Percentiles rank a stretch among this genome's conserved stretches.
These are phyloP conservation scores for Tieghemiomyces parasiticus DNA, from an alignment of 192 early-diverging fungal species.

Conservation along the genomic window DNA sequence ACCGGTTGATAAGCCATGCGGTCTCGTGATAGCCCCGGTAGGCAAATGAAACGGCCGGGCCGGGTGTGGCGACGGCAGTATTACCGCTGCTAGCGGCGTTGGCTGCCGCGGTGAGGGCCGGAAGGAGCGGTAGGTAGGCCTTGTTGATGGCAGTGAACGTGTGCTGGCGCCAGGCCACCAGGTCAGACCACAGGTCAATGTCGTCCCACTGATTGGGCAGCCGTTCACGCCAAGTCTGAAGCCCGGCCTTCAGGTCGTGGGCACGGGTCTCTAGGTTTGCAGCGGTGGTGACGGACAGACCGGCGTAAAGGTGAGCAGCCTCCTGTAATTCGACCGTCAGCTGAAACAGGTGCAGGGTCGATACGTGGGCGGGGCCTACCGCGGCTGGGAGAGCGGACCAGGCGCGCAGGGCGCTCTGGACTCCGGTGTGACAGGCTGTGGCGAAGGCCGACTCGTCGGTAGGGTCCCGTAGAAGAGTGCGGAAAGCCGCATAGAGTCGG, in stretches of 20 bases:
- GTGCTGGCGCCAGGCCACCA: constrained; percentile 96
- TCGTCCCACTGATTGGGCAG: constrained; percentile 95
- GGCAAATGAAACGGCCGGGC: constrained; percentile 66
- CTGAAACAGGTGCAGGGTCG: constrained; percentile 86
- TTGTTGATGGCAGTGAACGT: constrained; percentile 94
- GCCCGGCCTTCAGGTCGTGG: constrained; percentile 72
- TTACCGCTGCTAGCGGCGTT: constrained; percentile 28
- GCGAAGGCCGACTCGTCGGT: constrained; percentile 51
- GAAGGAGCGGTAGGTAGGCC: constrained; percentile 76
- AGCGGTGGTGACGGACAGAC: constrained; percentile 59
- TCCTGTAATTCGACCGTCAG: constrained; percentile 92
- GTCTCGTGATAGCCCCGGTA: constrained; percentile 99
- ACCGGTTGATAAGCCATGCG: constrained; percentile 99
- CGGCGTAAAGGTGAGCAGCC: constrained; percentile 74
- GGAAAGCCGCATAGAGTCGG: constrained; percentile 78
- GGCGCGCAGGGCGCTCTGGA: constrained; percentile 65
- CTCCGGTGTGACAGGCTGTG: constrained; percentile 71
- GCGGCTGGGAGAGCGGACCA: constrained; percentile 84
- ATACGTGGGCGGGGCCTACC: constrained; percentile 75
- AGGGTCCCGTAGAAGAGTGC: constrained; percentile 53
- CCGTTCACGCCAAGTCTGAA: constrained; percentile 94
- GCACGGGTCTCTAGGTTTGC: constrained; percentile 76
- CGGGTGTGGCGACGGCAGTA: constrained; percentile 12
- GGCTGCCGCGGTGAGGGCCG: constrained; percentile 30
- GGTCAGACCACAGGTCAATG: constrained; percentile 94